Conservation (phyloP, 2,329 filamentous ascomycete species). For the Fusarium tuaranense region DNA sequence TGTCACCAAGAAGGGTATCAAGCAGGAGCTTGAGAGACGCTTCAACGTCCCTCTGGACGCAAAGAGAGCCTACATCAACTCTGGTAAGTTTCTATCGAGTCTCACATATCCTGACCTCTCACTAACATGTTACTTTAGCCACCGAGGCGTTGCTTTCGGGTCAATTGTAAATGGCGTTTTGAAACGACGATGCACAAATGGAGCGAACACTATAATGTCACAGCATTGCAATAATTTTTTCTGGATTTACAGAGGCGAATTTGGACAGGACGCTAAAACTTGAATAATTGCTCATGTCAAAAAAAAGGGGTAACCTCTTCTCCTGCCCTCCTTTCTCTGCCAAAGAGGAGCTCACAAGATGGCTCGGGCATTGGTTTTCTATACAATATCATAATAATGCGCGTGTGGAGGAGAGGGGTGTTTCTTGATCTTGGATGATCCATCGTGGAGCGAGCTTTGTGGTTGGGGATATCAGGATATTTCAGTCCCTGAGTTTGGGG, state of each 20-base stretch:
- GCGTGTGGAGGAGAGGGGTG: constrained; percentile 17
- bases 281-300: constrained; percentile 33
- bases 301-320: constrained; percentile 7
- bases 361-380: constrained; percentile 22
- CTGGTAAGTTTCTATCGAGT: constrained; percentile 67
- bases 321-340: constrained; percentile 19
- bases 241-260: constrained; percentile 35
- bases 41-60: constrained; percentile 89
- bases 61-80: constrained; percentile 94
- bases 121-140: constrained; percentile 57
- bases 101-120: neutral
- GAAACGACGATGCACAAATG: constrained; percentile 17
- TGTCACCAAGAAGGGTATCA: constrained; percentile 98
- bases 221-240: constrained; percentile 28
- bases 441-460: constrained; percentile 26
- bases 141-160: constrained; percentile 85
- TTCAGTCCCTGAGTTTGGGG: constrained; percentile 17
- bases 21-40: constrained; percentile 88
- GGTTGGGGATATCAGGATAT: constrained; percentile 16
- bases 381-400: constrained; percentile 43
- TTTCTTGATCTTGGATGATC: constrained; percentile 20
- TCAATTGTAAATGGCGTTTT: constrained; percentile 67
- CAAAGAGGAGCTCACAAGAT: constrained; percentile 8
- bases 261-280: constrained; percentile 40
- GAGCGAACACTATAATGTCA: constrained; percentile 35